Evolutionary conservation across 139 green algal species (phyloP).

Genomic region (Nannochloris sp.): DNA sequence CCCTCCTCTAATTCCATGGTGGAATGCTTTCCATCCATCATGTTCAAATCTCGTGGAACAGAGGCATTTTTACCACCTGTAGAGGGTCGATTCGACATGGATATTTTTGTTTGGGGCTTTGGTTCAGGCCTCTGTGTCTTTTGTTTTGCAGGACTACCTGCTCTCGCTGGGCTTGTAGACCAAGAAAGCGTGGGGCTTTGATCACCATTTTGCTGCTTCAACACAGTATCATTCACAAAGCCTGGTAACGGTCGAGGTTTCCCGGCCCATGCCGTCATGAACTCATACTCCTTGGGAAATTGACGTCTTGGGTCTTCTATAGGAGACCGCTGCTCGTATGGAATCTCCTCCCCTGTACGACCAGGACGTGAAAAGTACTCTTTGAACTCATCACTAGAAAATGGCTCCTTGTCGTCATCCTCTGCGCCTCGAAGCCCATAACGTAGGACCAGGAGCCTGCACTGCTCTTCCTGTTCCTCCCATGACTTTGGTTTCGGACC

Average conservation of each 20-base stretch:
- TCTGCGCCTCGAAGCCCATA: not conserved
- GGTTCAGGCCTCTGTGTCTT: no score
- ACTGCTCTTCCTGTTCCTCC: not conserved
- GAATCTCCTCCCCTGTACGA: not conserved
- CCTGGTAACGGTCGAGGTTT: not conserved
- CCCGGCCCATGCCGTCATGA: not conserved
- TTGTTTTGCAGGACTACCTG: no score
- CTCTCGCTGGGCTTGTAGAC: not conserved
- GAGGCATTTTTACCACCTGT: not conserved
- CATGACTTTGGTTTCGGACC: not conserved
- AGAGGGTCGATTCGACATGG: no score
- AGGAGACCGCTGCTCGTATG: no score
- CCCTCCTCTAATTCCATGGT: constrained; percentile 6
- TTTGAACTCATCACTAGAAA: not conserved
- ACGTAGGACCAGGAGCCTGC: not conserved
- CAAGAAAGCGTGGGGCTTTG: not conserved
- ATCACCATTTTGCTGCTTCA: not conserved
- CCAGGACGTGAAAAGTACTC: no score
- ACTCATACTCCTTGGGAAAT: not conserved
- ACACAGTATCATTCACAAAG: not conserved
- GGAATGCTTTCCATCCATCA: not conserved
- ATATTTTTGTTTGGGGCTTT: no score
- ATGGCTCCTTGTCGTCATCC: not conserved
- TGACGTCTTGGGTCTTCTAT: not conserved
- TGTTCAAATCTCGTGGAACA: not conserved